Conservation (phyloP, 2,329 filamentous ascomycete genomes). For the Metarhizium brunneum region DNA sequence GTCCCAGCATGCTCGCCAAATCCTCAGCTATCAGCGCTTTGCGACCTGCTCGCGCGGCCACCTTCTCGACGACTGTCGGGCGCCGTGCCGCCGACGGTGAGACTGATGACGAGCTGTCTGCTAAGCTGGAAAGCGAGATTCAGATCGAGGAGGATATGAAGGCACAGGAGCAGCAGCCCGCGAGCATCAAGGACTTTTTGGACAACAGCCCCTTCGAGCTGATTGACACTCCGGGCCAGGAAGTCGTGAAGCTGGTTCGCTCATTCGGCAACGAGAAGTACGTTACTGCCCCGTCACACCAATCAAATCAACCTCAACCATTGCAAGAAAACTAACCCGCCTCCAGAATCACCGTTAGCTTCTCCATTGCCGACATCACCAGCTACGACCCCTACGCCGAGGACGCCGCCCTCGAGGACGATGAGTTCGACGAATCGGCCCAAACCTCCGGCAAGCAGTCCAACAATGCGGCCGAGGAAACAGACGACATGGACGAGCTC, state of each 20-base stretch:
- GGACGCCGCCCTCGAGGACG: conserved; percentile 29
- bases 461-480: conserved; percentile 40
- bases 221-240: conserved; percentile 71
- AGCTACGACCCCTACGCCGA: conserved; percentile 30
- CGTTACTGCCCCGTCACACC: conserved; percentile 20
- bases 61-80: conserved; percentile 36
- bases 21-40: conserved; percentile 25
- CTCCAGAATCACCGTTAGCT: conserved; percentile 32
- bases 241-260: conserved; percentile 79
- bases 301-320: background rate
- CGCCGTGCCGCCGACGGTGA: conserved; percentile 34
- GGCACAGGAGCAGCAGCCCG: conserved; percentile 60
- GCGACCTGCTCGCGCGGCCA: conserved; percentile 29
- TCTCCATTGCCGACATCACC: conserved; percentile 32
- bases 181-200: conserved; percentile 78
- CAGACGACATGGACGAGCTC: conserved; percentile 31
- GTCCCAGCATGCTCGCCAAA: conserved; percentile 39
- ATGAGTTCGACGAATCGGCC: conserved; percentile 29
- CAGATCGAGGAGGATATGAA: conserved; percentile 76
- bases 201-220: conserved; percentile 79
- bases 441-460: conserved; percentile 47
- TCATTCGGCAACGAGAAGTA: conserved; percentile 83
- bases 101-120: conserved; percentile 69
- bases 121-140: conserved; percentile 80
- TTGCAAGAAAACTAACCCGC: conserved; percentile 4